Conservation (phyloP, 129 eudicot species). For the Escallonia herrerae region DNA sequence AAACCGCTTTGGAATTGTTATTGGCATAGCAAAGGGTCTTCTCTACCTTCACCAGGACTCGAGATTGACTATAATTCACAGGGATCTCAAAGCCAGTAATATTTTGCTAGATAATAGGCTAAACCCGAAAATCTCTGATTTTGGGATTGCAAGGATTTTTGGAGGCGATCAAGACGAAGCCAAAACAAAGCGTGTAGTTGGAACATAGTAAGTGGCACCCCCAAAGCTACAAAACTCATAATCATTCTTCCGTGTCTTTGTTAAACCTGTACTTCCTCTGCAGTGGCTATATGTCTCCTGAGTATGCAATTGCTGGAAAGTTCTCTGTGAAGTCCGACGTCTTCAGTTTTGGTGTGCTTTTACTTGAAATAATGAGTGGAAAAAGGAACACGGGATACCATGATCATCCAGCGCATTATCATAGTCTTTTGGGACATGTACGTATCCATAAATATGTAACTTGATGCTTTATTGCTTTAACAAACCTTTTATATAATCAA, state of each 20-base stretch:
- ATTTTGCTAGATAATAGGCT: conserved; percentile 20
- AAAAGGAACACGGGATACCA: conserved; percentile 33
- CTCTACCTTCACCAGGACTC: conserved; percentile 34
- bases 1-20: conserved; percentile 8
- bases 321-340: conserved; percentile 27
- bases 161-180: conserved; percentile 21
- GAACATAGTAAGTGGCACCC: conserved; percentile 12
- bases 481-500: too few species aligned
- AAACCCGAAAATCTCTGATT: conserved; percentile 41
- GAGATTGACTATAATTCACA: conserved; percentile 24
- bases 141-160: conserved; percentile 33
- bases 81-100: conserved; percentile 41
- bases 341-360: conserved; percentile 33
- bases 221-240: background rate
- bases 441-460: background rate
- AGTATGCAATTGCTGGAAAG: conserved; percentile 24
- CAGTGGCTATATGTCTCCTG: conserved; percentile 30
- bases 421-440: conserved; percentile 50
- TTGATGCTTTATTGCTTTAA: too few species aligned
- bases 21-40: conserved; percentile 21
- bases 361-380: conserved; percentile 40
- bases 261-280: background rate
- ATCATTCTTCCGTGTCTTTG: background rate
- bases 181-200: conserved; percentile 29
- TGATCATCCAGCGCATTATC: conserved; percentile 36